Base-by-base conservation (phyloP, 2,329 filamentous ascomycete genomes). In the Daldinia eschscholtzii region DNA sequence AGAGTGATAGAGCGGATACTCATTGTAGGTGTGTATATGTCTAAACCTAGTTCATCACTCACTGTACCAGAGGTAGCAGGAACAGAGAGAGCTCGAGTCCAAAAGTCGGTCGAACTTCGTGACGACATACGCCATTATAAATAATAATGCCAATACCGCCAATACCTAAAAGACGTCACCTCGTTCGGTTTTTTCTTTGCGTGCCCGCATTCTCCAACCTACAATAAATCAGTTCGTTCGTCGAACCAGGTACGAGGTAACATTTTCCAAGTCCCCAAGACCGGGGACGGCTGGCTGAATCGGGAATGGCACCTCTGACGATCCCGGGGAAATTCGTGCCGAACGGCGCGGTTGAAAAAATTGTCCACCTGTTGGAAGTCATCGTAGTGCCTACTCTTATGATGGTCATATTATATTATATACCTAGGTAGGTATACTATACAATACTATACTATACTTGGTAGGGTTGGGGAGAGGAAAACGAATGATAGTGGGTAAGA, bases 311-410 rank as follows among this genome's bases (percentile, higher is more conserved):
- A 52, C 57, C 41, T 46, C 42, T 62, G 63, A 68, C 44, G 58
- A 67, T 69, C 65, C 65, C 70, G 68, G 70, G 65, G 62, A 65
- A 69, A 59, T 41, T 71, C 28, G 41, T 2, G 18, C 70, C 70
- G 70, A 72, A 59, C 28, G 7, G 18, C 46, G 48, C 33, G 20
- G 12, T 6, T n/a, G 18, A 4, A 37, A 55, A 59, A 55, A 61
- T 64, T 69, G 53, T 69, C 64, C 66, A 70, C 67, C 69, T 69
- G 67, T 69, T 15, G 61, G 60, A 67, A 58, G 58, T 39, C 10
- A 28, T 66, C 26, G 30, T 33, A 33, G 3, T 33, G 30, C 30
- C 30, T 37, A 52, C 35, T 39, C 13, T 13, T 57, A 26, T 15
- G 15, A 35, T 13, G 20, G 20, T 59, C 28, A 10, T 53, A 15